Evolutionary conservation across 2,329 filamentous ascomycete species (phyloP).

Genomic region (Neopestalotiopsis rosae): DNA sequence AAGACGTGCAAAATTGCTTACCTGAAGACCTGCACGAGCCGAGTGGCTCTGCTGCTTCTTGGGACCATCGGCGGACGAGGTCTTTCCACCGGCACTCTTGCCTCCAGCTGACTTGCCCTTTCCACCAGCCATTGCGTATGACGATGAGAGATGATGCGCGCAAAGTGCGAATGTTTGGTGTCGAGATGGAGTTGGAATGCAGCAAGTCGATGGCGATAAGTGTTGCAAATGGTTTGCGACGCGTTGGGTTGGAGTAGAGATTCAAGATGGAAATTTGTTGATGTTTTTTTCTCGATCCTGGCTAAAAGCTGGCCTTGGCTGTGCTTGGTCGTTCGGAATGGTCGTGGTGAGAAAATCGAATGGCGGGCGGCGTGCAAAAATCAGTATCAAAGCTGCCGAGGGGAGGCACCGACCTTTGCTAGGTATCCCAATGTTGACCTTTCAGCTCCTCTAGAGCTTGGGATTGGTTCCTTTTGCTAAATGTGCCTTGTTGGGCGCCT

Average conservation of each 20-base stretch:
- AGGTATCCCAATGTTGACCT: too few species aligned
- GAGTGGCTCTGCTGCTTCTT: conserved; percentile 97
- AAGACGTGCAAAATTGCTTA: conserved; percentile 53
- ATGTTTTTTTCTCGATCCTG: conserved; percentile 16
- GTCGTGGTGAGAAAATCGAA: conserved; percentile 19
- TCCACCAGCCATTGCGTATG: conserved; percentile 73
- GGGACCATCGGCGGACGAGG: conserved; percentile 60
- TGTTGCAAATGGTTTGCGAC: conserved; percentile 12
- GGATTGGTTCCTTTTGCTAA: neutral
- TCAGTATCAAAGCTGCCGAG: neutral
- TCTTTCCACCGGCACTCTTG: conserved; percentile 52
- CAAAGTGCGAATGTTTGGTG: conserved; percentile 1
- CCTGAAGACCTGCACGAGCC: conserved; percentile 92
- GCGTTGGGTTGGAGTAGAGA: conserved; percentile 10
- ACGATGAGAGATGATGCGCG: conserved; percentile 19
- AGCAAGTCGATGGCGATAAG: neutral
- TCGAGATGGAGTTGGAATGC: neutral
- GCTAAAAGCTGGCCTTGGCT: conserved; percentile 11
- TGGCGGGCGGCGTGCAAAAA: conserved; percentile 17
- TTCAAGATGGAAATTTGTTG: conserved; percentile 19
- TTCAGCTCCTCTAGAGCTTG: neutral
- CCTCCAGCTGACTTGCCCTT: conserved; percentile 93
- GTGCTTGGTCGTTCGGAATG: neutral
- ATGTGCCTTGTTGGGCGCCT: conserved; percentile 2
- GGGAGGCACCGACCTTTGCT: neutral